Conservation (phyloP, 2,329 filamentous ascomycete genomes). For the Colletotrichum lupini region DNA sequence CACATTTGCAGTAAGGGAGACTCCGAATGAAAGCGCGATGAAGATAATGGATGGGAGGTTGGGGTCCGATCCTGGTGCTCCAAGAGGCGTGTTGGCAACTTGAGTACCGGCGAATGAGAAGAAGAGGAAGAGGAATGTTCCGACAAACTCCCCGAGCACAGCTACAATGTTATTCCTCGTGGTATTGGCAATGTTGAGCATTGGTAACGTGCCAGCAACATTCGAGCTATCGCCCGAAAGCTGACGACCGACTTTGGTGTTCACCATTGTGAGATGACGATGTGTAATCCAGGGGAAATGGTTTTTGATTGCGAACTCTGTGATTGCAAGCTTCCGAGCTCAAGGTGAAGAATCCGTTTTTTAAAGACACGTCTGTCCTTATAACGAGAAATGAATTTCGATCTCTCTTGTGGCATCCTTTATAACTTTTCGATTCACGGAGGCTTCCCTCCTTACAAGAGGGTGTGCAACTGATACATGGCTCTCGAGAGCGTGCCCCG, state of each 20-base stretch:
- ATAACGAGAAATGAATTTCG: not conserved
- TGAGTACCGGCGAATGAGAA: slow-evolving; percentile 54
- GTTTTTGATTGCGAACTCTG: not conserved
- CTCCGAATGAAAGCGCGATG: slow-evolving; percentile 61
- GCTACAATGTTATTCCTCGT: slow-evolving; percentile 51
- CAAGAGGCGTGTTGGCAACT: slow-evolving; percentile 41
- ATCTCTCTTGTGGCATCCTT: not conserved
- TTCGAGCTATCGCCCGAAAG: not conserved
- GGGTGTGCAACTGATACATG: not conserved
- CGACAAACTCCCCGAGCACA: slow-evolving; percentile 61
- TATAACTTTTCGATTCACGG: not conserved
- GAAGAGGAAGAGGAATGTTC: slow-evolving; percentile 65
- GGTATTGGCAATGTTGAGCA: slow-evolving; percentile 25
- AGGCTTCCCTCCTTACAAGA: not conserved
- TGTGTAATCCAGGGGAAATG: not conserved
- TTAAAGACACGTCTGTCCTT: not conserved
- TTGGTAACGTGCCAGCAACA: slow-evolving; percentile 11
- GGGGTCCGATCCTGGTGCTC: slow-evolving; percentile 28
- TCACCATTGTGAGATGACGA: not conserved
- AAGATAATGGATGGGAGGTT: slow-evolving; percentile 55
- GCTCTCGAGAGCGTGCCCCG: not conserved
- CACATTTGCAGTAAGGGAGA: slow-evolving; percentile 63
- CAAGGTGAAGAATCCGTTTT: too few relatives aligned
- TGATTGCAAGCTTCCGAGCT: not conserved
- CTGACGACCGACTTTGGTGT: not conserved